Evolutionary conservation across 768 basidiomycete species (phyloP), one percentile per base, ranked within the genome.

Genomic region (Tephrocybe sp.): DNA sequence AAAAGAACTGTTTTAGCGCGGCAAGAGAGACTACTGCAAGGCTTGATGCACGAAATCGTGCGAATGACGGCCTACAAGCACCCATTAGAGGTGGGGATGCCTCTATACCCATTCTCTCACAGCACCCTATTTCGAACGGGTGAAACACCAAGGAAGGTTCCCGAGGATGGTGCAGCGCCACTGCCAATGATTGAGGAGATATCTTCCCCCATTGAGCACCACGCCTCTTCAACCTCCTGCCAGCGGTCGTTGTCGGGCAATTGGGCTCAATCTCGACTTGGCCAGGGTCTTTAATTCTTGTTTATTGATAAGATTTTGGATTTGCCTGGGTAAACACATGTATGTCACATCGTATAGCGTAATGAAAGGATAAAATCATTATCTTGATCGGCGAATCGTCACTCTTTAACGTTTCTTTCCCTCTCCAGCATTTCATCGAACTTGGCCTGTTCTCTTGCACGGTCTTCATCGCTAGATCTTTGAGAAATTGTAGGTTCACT

Each of bases 11-110:
- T 41, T 41, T 13, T 62, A 92, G 90, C 82, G 30, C 89, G 90
- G 20, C 91, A 93, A 69, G 90, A 93, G 65, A 80, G 80, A 55
- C 70, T 93, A 17, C 72, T 93, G 13, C 90, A 91, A 60, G 87
- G 85, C 3, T 73, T 92, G 33, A 92, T 92, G 90, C 73, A 80
- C 40, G 91, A 92, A 62, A 92, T 92, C 53, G 83, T 92, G 31
- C 77, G 84, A 49, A 81, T 90, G 75, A 92, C 91, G 14, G 83
- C 77, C 11, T 89, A 92, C 65, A 84, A 86, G 62, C 81, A 83
- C 57, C 89, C 90, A 14, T 74, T 92, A 31, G 83, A 89, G 64
- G 85, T 90, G 50, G 86, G 87, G 30, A 77, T 92, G 14, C 89
- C 89, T 10, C 73, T 90, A 38, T 91, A 87, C 71, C 87, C 86